phyloP scores from a whole-genome alignment of 2,329 filamentous ascomycete species.

The Polytolypa hystricis region DNA sequence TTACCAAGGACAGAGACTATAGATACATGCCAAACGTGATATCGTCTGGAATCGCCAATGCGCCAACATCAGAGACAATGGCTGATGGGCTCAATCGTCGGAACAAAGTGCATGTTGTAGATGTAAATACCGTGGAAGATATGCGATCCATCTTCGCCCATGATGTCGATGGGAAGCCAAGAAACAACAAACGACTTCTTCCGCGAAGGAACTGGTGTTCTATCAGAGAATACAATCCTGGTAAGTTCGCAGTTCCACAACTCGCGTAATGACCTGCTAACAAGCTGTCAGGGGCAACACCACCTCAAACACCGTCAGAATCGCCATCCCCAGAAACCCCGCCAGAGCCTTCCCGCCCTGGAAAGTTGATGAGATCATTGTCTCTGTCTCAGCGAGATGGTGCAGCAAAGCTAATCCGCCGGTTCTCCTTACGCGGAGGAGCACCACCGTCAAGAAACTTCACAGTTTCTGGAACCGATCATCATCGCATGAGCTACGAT shows the following conservation, averaged over 20 bases:
- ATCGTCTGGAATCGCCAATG: conserved; percentile 88
- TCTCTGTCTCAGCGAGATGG: conserved; percentile 49
- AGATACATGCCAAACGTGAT: conserved; percentile 95
- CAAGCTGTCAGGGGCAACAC: conserved; percentile 59
- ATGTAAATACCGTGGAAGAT: conserved; percentile 71
- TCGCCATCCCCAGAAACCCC: conserved; percentile 29
- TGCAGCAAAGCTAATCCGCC: conserved; percentile 31
- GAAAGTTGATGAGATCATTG: conserved; percentile 45
- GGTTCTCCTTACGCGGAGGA: conserved; percentile 34
- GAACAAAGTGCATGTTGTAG: conserved; percentile 61
- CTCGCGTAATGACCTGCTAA: conserved; percentile 1
- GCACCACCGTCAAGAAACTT: conserved; percentile 32
- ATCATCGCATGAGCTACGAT: conserved; percentile 27
- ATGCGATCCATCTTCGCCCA: conserved; percentile 91
- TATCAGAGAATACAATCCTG: conserved; percentile 73
- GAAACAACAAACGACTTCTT: conserved; percentile 83
- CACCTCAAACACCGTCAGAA: conserved; percentile 54
- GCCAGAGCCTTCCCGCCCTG: conserved; percentile 21
- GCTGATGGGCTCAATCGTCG: conserved; percentile 88
- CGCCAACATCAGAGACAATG: conserved; percentile 75
- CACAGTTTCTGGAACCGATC: conserved; percentile 13
- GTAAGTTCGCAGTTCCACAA: conserved; percentile 27
- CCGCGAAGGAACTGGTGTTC: conserved; percentile 94
- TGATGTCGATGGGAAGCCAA: conserved; percentile 76
- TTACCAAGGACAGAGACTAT: conserved; percentile 83